phyloP scores from a whole-genome alignment of 202 grass and related monocot genomes.

The Panicum hallii region DNA sequence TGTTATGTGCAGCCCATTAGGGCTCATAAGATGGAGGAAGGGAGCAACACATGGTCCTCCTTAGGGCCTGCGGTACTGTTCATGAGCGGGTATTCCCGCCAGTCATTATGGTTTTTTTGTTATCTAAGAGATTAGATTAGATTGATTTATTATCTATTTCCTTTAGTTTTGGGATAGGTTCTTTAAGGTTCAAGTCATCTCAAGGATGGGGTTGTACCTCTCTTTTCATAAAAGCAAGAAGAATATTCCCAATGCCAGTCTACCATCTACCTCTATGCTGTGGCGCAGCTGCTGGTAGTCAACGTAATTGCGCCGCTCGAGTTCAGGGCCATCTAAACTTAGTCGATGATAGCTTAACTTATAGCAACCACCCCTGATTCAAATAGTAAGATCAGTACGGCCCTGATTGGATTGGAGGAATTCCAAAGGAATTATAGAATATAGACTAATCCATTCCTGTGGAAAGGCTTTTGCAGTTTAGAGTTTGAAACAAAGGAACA shows the following conservation, averaged over 20 bases:
- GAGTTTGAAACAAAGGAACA: background rate
- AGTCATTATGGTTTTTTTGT: background rate
- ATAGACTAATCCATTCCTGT: background rate
- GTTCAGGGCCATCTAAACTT: background rate
- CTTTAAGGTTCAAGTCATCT: background rate
- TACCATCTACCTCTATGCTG: too few species aligned
- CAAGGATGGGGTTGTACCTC: background rate
- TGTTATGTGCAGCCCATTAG: constrained; percentile 11
- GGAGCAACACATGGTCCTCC: background rate
- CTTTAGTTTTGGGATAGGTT: background rate
- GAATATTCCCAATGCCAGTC: background rate
- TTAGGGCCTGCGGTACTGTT: background rate
- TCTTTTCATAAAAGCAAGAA: background rate
- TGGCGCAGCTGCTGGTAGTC: background rate
- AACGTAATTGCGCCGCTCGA: background rate
- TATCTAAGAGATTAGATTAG: background rate
- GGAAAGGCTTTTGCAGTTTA: constrained; percentile 1
- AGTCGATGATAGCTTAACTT: background rate
- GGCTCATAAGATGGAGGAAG: background rate
- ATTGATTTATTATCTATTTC: background rate
- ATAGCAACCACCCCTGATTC: background rate
- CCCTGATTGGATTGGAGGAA: background rate
- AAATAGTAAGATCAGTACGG: background rate
- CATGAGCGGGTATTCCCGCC: background rate
- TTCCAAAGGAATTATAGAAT: background rate